phyloP scores from a whole-genome alignment of 1,284 basidiomycete genomes.

The Amylostereum areolatum region DNA sequence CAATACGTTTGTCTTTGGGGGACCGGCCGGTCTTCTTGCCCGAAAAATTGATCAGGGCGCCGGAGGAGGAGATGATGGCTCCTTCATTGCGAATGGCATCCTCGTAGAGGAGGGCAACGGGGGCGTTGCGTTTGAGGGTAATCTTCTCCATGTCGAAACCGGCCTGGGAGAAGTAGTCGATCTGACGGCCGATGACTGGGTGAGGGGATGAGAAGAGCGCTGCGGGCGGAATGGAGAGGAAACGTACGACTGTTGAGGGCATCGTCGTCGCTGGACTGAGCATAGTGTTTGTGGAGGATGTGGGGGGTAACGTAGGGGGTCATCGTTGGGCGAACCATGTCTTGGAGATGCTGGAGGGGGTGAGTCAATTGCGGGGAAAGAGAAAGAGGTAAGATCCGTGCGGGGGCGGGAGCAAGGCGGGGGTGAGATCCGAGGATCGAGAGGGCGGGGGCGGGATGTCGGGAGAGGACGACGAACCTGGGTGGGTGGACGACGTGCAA shows the following conservation, averaged over 20 bases:
- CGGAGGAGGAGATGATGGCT: conserved; percentile 93
- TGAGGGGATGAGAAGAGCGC: too few relatives aligned
- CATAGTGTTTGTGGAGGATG: conserved; percentile 79
- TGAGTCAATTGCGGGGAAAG: background rate
- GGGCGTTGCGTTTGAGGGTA: conserved; percentile 90
- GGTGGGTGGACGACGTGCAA: background rate
- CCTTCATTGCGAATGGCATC: conserved; percentile 98
- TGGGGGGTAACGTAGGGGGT: conserved; percentile 81
- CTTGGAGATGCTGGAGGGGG: conserved; percentile 11
- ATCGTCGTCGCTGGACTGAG: conserved; percentile 64
- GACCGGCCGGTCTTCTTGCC: conserved; percentile 99
- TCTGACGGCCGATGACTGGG: conserved; percentile 84
- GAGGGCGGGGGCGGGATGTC: conserved; percentile 1
- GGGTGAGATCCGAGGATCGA: background rate
- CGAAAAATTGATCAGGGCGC: conserved; percentile 99
- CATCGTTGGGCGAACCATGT: conserved; percentile 55
- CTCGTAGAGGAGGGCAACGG: conserved; percentile 94
- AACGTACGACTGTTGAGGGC: conserved; percentile 51
- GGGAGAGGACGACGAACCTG: background rate
- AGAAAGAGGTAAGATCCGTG: background rate
- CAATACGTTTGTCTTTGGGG: conserved; percentile 99
- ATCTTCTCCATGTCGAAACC: conserved; percentile 97
- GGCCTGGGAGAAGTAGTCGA: conserved; percentile 98
- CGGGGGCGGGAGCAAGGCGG: too few relatives aligned
- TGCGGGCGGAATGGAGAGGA: conserved; percentile 3